Base-by-base conservation (phyloP, 1,284 basidiomycete genomes). In the Ceratobasidium sp. region DNA sequence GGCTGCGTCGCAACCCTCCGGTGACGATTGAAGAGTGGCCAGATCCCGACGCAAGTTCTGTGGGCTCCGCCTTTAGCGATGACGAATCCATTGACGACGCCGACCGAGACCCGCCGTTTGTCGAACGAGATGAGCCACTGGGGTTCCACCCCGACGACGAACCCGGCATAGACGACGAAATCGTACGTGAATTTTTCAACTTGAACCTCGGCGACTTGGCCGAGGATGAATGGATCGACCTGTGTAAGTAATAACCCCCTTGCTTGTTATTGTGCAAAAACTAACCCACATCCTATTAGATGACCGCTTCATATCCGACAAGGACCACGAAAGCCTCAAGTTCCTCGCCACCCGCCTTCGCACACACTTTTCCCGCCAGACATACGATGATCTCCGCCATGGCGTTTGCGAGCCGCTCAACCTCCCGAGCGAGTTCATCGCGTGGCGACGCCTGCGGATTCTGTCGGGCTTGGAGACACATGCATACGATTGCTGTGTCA, bases 281-380 rank as follows among this genome's bases (percentile, higher is more conserved):
- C 5, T 4, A 43, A 40, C 13, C 40, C 22, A 17, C 11, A 19
- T 65, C 19, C n/a, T 19, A n/a, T 61, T 19, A 65, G 62, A 46
- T 22, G 7, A 6, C 17, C 62, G 43, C 17, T 5, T 5, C 32
- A 43, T 51, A 52, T 7, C 65, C 8, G 22, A 40, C 3, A 32
- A 52, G 44, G 65, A 67, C 22, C 19, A 32, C 19, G 32, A 51
- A 25, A 49, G 15, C 5, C 52, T 69, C n/a, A 0, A 8, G 29
- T 25, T 69, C 8, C 52, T 69, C 1, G 67, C 67, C 4, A 69
- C 67, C 67, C 67, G 67, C 32, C 49, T 69, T 69, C 52, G 67
- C 32, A 37, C n/a, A n/a, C n/a, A n/a, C n/a, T n/a, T n/a, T n/a
- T n/a, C n/a, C n/a, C n/a, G n/a, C n/a, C n/a, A n/a, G 34, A 69